Evolutionary conservation across 2,329 filamentous ascomycete species (phyloP).

Genomic region (Graphiopsis chlorocephala): DNA sequence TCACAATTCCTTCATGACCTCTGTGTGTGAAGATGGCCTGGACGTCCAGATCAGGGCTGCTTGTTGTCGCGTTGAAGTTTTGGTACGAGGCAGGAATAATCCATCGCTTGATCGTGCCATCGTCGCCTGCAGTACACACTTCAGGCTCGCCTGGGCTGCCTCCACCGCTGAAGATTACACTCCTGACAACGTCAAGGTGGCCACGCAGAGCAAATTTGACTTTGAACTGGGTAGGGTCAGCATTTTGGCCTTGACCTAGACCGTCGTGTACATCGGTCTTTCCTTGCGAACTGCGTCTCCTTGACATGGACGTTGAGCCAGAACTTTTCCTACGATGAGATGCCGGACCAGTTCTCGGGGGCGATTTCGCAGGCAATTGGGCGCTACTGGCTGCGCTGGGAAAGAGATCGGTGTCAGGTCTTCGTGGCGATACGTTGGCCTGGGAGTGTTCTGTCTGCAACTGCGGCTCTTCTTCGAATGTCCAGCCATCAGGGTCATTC

Average conservation of each 20-base stretch:
- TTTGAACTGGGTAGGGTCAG: slow-evolving; percentile 79
- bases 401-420: slow-evolving; percentile 85
- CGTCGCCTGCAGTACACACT: slow-evolving; percentile 92
- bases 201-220: slow-evolving; percentile 88
- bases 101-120: slow-evolving; percentile 95
- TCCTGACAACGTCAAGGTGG: slow-evolving; percentile 88
- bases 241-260: slow-evolving; percentile 46
- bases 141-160: slow-evolving; percentile 94
- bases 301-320: slow-evolving; percentile 55
- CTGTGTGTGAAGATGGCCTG: slow-evolving; percentile 92
- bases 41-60: slow-evolving; percentile 77
- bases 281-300: slow-evolving; percentile 60
- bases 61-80: slow-evolving; percentile 53
- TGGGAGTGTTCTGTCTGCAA: slow-evolving; percentile 56
- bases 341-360: slow-evolving; percentile 61
- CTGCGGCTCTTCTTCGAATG: slow-evolving; percentile 75
- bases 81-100: slow-evolving; percentile 83
- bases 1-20: slow-evolving; percentile 86
- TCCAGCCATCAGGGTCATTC: slow-evolving; percentile 72
- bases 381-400: slow-evolving; percentile 62
- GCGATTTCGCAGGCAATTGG: slow-evolving; percentile 75
- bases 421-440: slow-evolving; percentile 53
- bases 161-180: slow-evolving; percentile 94
- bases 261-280: slow-evolving; percentile 55
- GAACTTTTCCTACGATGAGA: slow-evolving; percentile 80